A percentile compares a stretch with the other conserved stretches of the same genome.
phyloP scores from a whole-genome alignment of 192 early-diverging fungal genomes.

The Coemansia erecta region DNA sequence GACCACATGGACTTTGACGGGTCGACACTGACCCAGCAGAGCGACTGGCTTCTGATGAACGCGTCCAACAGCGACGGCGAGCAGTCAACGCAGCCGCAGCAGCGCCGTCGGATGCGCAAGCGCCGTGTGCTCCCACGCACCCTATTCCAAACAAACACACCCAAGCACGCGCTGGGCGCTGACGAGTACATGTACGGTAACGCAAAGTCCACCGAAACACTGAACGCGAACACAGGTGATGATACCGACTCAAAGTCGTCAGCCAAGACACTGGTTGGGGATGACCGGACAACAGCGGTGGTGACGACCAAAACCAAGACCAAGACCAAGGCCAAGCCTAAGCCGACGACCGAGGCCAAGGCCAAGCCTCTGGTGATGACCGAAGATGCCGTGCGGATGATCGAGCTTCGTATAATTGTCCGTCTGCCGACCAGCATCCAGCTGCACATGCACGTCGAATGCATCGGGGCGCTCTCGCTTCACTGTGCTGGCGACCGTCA shows the following conservation, averaged over 20 bases:
- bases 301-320: background rate
- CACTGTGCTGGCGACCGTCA: slow-evolving; percentile 29
- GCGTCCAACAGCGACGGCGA: slow-evolving; percentile 43
- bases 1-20: slow-evolving; percentile 43
- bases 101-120: slow-evolving; percentile 47
- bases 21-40: slow-evolving; percentile 46
- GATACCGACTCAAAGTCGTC: background rate
- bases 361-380: slow-evolving; percentile 7
- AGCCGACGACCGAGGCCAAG: background rate
- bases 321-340: background rate
- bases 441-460: slow-evolving; percentile 14
- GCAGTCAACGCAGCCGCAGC: slow-evolving; percentile 19
- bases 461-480: slow-evolving; percentile 31
- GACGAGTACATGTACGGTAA: slow-evolving; percentile 12
- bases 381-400: slow-evolving; percentile 19
- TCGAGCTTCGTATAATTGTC: slow-evolving; percentile 19
- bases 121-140: slow-evolving; percentile 47
- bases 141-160: slow-evolving; percentile 19
- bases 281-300: too few species aligned
- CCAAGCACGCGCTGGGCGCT: slow-evolving; percentile 16
- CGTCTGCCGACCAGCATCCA: slow-evolving; percentile 37
- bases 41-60: slow-evolving; percentile 53
- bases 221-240: background rate
- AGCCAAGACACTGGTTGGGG: too few species aligned
- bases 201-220: slow-evolving; percentile 29